Evolutionary conservation across 345 rosid genomes (phyloP), one percentile per base, ranked within the genome.

Genomic region (Populus alba): DNA sequence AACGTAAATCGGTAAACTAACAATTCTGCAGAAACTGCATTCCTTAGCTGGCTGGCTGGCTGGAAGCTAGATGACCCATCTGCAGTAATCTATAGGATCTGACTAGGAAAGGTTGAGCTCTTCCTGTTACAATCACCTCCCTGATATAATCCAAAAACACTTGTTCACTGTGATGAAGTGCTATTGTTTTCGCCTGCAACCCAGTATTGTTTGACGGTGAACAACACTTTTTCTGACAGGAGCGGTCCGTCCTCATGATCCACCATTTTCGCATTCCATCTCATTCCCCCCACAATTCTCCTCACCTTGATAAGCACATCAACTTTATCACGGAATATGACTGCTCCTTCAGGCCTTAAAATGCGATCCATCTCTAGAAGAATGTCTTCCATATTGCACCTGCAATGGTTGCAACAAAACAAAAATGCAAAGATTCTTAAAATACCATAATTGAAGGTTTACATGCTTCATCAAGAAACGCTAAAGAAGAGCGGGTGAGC

Each of bases 201-300:
- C 85, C 85, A 82, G 45, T 82, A 82, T n/a, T 43, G 78, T 78
- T 82, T 82, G 59, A 78, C 85, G 51, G 85, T 79, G 66, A 82
- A 82, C 78, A 82, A 29, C 47, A 82, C 74, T 73, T 82, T 82
- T 33, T 82, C 85, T 12, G 78, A 18, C 47, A 74, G 65, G 35
- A 78, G 79, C 5, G 81, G 85, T n/a, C 85, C 81, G 74, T 78
- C 85, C 49, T 82, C 85, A 71, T 82, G 85, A 71, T 82, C 85
- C 68, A 82, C 81, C 72, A 82, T 53, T 66, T 82, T 82, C 13
- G 79, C 74, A 17, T 74, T 74, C 85, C 81, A 82, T 82, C 85
- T 82, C 85, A 82, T 82, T 23, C 76, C 85, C 47, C 73, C 59
- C 20, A 78, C 81, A 25, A 71, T 22, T 71, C 69, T 63, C 81